Base-by-base conservation (phyloP, 83 land plant species). In the Diphasiastrum complanatum region DNA sequence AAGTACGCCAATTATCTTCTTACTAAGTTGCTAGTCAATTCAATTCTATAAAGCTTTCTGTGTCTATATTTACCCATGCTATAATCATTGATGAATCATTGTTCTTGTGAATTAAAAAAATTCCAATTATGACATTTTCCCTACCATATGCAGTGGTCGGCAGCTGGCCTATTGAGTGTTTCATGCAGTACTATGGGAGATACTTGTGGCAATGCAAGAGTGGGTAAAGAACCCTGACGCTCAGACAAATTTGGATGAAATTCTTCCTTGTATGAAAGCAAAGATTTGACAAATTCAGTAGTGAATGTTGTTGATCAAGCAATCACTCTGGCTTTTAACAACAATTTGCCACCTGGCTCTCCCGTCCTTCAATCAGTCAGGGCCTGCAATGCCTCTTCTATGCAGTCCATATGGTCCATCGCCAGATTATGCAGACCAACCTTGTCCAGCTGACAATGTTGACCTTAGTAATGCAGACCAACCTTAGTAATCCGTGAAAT, bases 171-270 rank as follows among this genome's bases (percentile, higher is more conserved):
- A n/a, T n/a, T n/a, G n/a, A n/a, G n/a, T n/a, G n/a, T 49, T 67
- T 66, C 41, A 61, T 66, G 16, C 73, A 91, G 97, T 80, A 81
- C 78, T 31, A 56, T 87, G 35, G 65, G 77, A 43, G 95, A 91
- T 47, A 83, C 97, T 18, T 91, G 97, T 75, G 26, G 84, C 97
- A 14, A 91, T 91, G 97, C 65, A 75, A 51, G 97, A 91, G 64
- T 91, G 97, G 95, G 95, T 87, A 2, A 77, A 68, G 0, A 64
- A 87, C 68, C 89, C 97, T 28, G 79, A 79, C 33, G 84, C 86
- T 22, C 81, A 80, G 45, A 81, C 95, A 2, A 87, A 81, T 32
- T 75, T 91, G n/a, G 91, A 91, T 69, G 69, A 74, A 45, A 84
- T 91, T 37, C 83, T 91, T 51, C 90, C 95, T 4, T 91, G 97